Evolutionary conservation across 1,139 yeast genomes (phyloP), one percentile per base, ranked within the genome.

Genomic region (Pichia kudriavzevii): DNA sequence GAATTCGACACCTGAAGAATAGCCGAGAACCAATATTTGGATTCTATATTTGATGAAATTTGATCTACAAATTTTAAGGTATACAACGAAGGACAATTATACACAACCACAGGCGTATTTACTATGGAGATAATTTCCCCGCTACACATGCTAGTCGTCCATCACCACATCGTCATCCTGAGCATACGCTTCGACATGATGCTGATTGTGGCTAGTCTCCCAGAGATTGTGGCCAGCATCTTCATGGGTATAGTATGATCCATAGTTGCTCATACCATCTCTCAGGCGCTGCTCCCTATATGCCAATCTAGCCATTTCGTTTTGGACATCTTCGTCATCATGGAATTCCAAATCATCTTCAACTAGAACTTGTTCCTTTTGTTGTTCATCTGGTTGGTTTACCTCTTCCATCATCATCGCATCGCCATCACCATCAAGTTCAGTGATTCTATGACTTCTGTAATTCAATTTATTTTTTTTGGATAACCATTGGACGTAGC

Each of bases 241-340:
- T 14, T 38, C 41, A 10, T 41, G 41, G 4, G 26, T 28, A 19
- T 43, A 43, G 19, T 43, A 43, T 3, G 44, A 30, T 3, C 47
- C 47, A 30, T 43, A 43, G 17, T 35, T 25, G 24, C 47, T 43
- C 43, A 39, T 43, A 1, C 44, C 44, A 17, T 41, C 34, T 7
- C 37, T 15, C 7, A 43, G 13, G 8, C 24, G 30, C 25, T 37
- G 36, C 14, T 31, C 34, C 18, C 23, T 12, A 14, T 27, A 17
- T n/a, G 40, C 32, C 7, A 33, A 18, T 7, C n/a, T 19, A 3
- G 20, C 18, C 9, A 27, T 15, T 22, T 31, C 30, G 12, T 13
- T 18, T 9, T 22, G 23, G 22, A 25, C 28, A 12, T 36, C 26
- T 9, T 14, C 24, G 13, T 24, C 29, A 20, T 28, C 35, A 6